Evolutionary conservation across 495 filamentous ascomycete genomes (phyloP).

Genomic region (Hyphodiscus hymeniophilus): DNA sequence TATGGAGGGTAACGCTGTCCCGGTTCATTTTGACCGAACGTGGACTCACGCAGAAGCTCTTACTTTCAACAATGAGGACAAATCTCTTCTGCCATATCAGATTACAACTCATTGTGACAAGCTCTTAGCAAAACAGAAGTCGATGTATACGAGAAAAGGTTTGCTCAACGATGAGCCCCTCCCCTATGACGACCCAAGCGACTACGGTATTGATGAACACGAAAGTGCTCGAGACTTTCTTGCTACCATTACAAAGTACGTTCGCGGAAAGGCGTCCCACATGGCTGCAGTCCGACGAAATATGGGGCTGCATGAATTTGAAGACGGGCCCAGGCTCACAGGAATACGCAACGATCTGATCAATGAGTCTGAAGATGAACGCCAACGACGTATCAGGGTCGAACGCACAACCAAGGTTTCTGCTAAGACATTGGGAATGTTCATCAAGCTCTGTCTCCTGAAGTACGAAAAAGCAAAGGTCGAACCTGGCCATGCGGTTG

Average conservation of each 20-base stretch:
- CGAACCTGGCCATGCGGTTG: constrained; percentile 94
- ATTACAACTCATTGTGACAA: constrained; percentile 57
- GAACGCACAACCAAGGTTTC: constrained; percentile 80
- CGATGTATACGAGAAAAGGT: constrained; percentile 53
- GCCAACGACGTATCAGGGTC: constrained; percentile 34
- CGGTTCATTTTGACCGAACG: constrained; percentile 87
- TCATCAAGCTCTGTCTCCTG: constrained; percentile 72
- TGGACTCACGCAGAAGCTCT: constrained; percentile 76
- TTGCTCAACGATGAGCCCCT: constrained; percentile 40
- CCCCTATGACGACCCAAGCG: constrained; percentile 54
- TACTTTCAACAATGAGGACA: constrained; percentile 70
- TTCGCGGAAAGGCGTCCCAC: constrained; percentile 38
- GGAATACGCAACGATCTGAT: constrained; percentile 3
- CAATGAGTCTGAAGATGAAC: neutral
- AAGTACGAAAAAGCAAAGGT: constrained; percentile 88
- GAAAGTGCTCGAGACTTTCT: constrained; percentile 82
- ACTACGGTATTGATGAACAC: constrained; percentile 67
- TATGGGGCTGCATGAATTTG: constrained; percentile 20
- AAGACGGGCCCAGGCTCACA: constrained; percentile 13
- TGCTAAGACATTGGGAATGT: constrained; percentile 56
- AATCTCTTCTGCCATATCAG: constrained; percentile 62
- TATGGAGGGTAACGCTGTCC: constrained; percentile 92
- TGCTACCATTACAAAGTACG: constrained; percentile 61
- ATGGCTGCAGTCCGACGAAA: constrained; percentile 41
- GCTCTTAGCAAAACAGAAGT: constrained; percentile 55